Percentiles rank a stretch among this genome's conserved stretches.
Evolutionary conservation across 306 rosid species (phyloP).

Genomic region (Abrus precatorius): DNA sequence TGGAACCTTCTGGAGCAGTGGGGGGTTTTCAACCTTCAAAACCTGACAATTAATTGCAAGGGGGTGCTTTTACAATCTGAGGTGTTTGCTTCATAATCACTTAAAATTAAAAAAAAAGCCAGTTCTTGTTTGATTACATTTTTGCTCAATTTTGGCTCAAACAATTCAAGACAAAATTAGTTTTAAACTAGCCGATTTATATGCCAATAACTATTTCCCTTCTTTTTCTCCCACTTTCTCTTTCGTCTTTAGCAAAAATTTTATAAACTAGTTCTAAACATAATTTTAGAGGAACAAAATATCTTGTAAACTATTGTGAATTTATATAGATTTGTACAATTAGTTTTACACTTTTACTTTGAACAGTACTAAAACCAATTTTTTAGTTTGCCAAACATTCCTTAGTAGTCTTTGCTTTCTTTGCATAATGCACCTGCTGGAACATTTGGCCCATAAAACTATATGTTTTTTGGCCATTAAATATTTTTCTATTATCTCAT

Average conservation of each 20-base stretch:
- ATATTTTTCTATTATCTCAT: background rate
- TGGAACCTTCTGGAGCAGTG: background rate
- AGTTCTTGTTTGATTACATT: conserved; percentile 15
- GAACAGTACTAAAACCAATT: conserved; percentile 5
- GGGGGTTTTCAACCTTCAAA: conserved; percentile 27
- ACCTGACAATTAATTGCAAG: background rate
- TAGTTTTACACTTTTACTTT: conserved; percentile 22
- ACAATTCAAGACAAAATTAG: background rate
- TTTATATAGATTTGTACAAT: conserved; percentile 5
- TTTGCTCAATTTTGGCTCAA: conserved; percentile 1
- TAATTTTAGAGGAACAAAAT: conserved; percentile 8
- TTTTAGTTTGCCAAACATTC: conserved; percentile 27
- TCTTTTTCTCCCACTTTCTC: background rate
- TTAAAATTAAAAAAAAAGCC: background rate
- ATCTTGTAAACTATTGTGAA: conserved; percentile 4
- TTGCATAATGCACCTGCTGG: conserved; percentile 23
- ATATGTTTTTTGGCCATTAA: conserved; percentile 15
- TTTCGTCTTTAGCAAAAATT: background rate
- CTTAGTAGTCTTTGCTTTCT: background rate
- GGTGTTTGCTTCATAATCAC: background rate
- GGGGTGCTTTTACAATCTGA: background rate
- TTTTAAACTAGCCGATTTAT: conserved; percentile 33
- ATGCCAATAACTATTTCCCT: background rate
- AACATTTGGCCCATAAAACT: conserved; percentile 21
- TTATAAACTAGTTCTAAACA: conserved; percentile 5